Conservation (phyloP, 73 alveolate species). For the Paramecium tetraurelia region DNA sequence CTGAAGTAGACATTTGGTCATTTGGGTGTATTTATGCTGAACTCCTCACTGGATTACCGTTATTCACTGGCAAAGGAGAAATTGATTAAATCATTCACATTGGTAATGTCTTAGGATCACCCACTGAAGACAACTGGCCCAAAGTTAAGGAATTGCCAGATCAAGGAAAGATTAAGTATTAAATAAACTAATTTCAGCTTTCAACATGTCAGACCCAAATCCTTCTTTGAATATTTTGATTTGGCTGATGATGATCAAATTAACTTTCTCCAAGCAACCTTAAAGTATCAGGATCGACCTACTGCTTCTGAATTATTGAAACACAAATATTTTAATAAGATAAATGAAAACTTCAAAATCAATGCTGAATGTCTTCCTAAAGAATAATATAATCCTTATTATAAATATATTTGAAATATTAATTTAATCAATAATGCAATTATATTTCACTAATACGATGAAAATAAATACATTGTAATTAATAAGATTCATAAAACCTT, state of each 20-base stretch:
- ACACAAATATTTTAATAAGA: not conserved
- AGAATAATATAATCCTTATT: slow-evolving; percentile 34
- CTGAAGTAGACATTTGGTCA: slow-evolving; percentile 75
- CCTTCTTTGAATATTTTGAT: not conserved
- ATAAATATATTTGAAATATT: slow-evolving; percentile 4
- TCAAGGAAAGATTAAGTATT: slow-evolving; percentile 48
- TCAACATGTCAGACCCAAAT: not conserved
- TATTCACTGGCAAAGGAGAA: slow-evolving; percentile 54
- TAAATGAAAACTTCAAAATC: not conserved
- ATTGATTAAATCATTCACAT: not conserved
- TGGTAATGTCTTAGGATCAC: slow-evolving; percentile 59
- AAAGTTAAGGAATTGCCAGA: slow-evolving; percentile 60
- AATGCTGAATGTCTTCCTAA: not conserved
- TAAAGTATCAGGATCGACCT: not conserved
- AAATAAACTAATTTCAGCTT: not conserved
- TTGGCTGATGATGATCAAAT: not conserved
- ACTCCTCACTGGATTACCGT: not conserved
- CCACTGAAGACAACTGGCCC: slow-evolving; percentile 60
- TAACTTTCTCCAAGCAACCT: not conserved
- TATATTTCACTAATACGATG: not conserved
- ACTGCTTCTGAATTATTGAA: slow-evolving; percentile 14
- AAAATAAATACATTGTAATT: not conserved
- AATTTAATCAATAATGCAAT: not conserved
- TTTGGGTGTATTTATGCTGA: slow-evolving; percentile 69
- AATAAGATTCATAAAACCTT: too few species aligned